These are phyloP conservation scores for Jamesozyma rosinii DNA, from an alignment of 805 yeast species.

Conservation along the genomic window DNA sequence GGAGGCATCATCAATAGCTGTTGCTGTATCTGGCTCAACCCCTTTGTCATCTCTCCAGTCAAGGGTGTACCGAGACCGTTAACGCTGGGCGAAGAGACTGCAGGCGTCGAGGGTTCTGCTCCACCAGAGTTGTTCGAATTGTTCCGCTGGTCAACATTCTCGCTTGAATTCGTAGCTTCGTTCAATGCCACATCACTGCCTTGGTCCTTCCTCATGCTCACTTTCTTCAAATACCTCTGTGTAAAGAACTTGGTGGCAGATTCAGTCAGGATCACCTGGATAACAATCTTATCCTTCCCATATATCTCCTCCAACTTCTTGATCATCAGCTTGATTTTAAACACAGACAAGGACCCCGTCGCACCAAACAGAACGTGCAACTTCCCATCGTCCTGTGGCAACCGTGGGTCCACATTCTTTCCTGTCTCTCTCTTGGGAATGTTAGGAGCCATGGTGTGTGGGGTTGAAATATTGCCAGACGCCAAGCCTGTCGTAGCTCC, in stretches of 20 bases:
- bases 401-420: slow-evolving; percentile 50
- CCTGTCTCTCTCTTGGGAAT: slow-evolving; percentile 34
- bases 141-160: not conserved
- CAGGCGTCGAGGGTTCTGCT: not conserved
- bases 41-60: not conserved
- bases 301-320: slow-evolving; percentile 74
- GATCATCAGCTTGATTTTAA: slow-evolving; percentile 68
- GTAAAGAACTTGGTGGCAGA: slow-evolving; percentile 69
- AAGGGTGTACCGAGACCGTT: not conserved
- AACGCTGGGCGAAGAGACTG: not conserved
- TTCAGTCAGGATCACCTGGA: slow-evolving; percentile 77
- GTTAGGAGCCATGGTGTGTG: slow-evolving; percentile 11
- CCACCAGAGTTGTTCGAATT: not conserved
- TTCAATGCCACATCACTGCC: not conserved
- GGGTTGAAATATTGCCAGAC: not conserved
- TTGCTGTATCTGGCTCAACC: not conserved
- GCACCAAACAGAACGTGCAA: slow-evolving; percentile 79
- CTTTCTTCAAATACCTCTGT: slow-evolving; percentile 13
- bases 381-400: slow-evolving; percentile 77
- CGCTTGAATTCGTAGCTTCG: not conserved
- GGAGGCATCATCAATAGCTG: slow-evolving; percentile 20
- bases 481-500: too few species aligned
- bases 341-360: slow-evolving; percentile 81
- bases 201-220: slow-evolving; percentile 2
- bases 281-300: slow-evolving; percentile 65